Conservation (phyloP, 768 basidiomycete species). For the Calocera cornea region DNA sequence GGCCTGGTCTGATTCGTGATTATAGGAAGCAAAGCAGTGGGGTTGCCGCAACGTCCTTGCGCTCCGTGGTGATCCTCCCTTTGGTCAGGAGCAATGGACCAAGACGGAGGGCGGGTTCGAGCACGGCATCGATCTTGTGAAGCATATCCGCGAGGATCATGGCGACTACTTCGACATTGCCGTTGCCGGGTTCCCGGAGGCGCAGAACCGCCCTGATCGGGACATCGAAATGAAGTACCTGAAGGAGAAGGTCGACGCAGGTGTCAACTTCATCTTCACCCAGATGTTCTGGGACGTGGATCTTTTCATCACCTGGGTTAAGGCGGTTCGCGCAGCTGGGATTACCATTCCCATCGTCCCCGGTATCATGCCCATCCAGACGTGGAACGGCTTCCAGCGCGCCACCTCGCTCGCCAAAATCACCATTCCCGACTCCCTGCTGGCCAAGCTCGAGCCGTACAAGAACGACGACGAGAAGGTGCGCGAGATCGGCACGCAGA, state of each 20-base stretch:
- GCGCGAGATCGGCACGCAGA: conserved; percentile 78
- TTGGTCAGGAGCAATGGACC: conserved; percentile 82
- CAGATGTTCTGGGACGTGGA: conserved; percentile 97
- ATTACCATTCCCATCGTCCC: conserved; percentile 84
- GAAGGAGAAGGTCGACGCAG: conserved; percentile 84
- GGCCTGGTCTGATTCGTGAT: background rate
- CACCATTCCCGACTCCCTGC: conserved; percentile 57
- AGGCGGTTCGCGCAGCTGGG: conserved; percentile 59
- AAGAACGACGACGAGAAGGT: conserved; percentile 91
- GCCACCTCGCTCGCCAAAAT: conserved; percentile 69
- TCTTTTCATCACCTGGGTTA: conserved; percentile 85
- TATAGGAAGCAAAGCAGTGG: conserved; percentile 71
- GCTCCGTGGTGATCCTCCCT: conserved; percentile 82
- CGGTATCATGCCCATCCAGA: conserved; percentile 91
- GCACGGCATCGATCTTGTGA: conserved; percentile 84
- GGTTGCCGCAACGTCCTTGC: conserved; percentile 91
- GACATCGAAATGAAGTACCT: conserved; percentile 69
- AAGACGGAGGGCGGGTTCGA: conserved; percentile 82
- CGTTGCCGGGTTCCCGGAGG: conserved; percentile 84
- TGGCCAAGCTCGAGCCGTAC: conserved; percentile 68
- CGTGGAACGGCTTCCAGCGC: conserved; percentile 86
- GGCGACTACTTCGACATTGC: conserved; percentile 93
- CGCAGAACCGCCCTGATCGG: conserved; percentile 57
- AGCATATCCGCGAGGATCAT: conserved; percentile 67
- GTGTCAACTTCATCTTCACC: conserved; percentile 88